Percentiles rank a stretch among this genome's conserved stretches.
Evolutionary conservation across 495 filamentous ascomycete genomes (phyloP).

Genomic region (Jackrogersella minutella): DNA sequence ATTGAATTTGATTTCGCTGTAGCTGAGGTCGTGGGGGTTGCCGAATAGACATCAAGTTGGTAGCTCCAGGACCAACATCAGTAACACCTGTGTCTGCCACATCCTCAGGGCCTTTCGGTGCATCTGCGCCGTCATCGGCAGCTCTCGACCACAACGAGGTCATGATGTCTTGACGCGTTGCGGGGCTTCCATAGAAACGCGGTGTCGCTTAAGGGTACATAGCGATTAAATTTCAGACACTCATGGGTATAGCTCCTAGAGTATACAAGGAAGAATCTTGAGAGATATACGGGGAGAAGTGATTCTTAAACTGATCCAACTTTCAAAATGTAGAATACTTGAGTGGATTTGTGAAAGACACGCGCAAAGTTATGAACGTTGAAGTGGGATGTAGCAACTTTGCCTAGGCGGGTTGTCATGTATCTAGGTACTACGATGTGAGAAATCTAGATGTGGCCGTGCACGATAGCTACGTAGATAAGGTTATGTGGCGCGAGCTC

Average conservation of each 20-base stretch:
- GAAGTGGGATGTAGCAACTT: no score
- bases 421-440: constrained; percentile 7
- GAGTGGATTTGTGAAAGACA: no score
- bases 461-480: not conserved
- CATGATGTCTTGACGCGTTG: constrained; percentile 47
- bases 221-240: constrained; percentile 1
- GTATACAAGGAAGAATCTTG: not conserved
- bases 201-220: constrained; percentile 26
- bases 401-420: no score
- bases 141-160: constrained; percentile 53
- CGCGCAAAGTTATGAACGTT: no score
- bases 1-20: constrained; percentile 46
- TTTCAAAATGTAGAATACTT: constrained; percentile 9
- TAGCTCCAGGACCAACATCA: constrained; percentile 39
- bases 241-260: constrained; percentile 3
- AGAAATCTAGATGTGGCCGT: not conserved
- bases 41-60: constrained; percentile 13
- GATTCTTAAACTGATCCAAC: not conserved
- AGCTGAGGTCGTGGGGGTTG: constrained; percentile 43
- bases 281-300: not conserved
- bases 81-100: constrained; percentile 46
- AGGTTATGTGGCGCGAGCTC: constrained; percentile 33
- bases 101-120: constrained; percentile 34
- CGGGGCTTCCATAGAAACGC: constrained; percentile 29
- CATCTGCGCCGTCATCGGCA: constrained; percentile 43